phyloP scores from a whole-genome alignment of 441 rosid species.

The Populus hybrid region DNA sequence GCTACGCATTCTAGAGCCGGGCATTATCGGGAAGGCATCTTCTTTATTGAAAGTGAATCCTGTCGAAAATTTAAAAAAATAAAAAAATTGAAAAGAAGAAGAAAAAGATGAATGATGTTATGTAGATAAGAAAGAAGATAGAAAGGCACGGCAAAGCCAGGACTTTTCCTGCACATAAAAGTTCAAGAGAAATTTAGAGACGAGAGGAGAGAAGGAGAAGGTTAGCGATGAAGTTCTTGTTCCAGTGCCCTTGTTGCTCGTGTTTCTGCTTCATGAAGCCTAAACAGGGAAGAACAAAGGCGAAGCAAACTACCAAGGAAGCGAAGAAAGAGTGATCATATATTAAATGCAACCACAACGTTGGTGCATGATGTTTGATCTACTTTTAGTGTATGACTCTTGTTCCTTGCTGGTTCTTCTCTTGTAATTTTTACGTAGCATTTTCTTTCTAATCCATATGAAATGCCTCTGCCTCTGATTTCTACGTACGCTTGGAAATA shows the following conservation, averaged over 20 bases:
- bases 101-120: slow-evolving; percentile 5
- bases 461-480: not conserved
- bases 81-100: not conserved
- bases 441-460: not conserved
- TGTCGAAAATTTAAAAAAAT: not conserved
- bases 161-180: not conserved
- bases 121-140: slow-evolving; percentile 12
- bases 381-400: not conserved
- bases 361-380: not conserved
- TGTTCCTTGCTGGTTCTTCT: not conserved
- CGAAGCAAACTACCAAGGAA: slow-evolving; percentile 35
- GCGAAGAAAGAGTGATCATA: slow-evolving; percentile 20
- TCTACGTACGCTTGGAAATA: not conserved
- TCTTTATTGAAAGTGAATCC: slow-evolving; percentile 53
- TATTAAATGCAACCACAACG: not conserved
- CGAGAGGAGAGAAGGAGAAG: not conserved
- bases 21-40: slow-evolving; percentile 26
- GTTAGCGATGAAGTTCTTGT: slow-evolving; percentile 79
- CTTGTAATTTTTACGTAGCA: slow-evolving; percentile 10
- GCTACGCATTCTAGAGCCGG: slow-evolving; percentile 21
- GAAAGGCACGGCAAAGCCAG: not conserved
- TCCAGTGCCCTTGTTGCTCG: slow-evolving; percentile 92
- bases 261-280: slow-evolving; percentile 97
- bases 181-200: not conserved
- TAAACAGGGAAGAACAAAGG: slow-evolving; percentile 58